Base-by-base conservation (phyloP, 2,329 filamentous ascomycete genomes). In the Parasarocladium wereldwijsianum region DNA sequence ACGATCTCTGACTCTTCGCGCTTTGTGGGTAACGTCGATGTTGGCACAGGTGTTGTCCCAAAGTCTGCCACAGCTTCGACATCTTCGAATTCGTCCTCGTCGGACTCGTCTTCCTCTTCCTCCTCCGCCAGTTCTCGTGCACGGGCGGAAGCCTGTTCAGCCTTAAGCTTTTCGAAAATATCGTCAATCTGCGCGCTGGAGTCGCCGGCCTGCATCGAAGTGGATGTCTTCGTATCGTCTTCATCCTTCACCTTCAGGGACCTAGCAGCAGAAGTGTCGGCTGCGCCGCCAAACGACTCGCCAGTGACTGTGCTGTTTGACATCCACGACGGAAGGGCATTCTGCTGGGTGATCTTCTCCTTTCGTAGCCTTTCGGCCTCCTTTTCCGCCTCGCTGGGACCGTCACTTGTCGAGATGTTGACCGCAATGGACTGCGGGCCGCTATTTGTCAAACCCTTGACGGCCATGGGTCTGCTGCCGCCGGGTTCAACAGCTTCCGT, bases 251-350 rank as follows among this genome's bases (percentile, higher is more conserved):
- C 54, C 14, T 49, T 40, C 36, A 17, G 6, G 6, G n/a, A 11
- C 1, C 20, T 20, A 5, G 42, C 55, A 23, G 58, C 52, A n/a
- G 19, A 23, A 4, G 20, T 15, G 13, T 30, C 28, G 6, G 17
- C 28, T 7, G 19, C 18, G 13, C 19, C 28, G 20, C 28, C 13
- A 47, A 70, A 78, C n/a, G 68, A 66, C 34, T 72, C 64, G 29
- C 71, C 70, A 4, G 64, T 72, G 27, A 82, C 66, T 2, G 76
- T 82, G 37, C 74, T 79, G 33, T 76, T 68, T 1, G 72, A 70
- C 54, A 82, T 79, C 75, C 78, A 83, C 7, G 64, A 56, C 3
- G 78, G 78, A 36, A 84, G 52, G 6, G 70, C 73, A 44, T 84
- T 84, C 44, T 81, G 73, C 40, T 63, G 59, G 2, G 73, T 70